These are phyloP conservation scores for Lentinula novae-zelandiae DNA, from an alignment of 1,284 basidiomycete genomes.

Conservation along the genomic window DNA sequence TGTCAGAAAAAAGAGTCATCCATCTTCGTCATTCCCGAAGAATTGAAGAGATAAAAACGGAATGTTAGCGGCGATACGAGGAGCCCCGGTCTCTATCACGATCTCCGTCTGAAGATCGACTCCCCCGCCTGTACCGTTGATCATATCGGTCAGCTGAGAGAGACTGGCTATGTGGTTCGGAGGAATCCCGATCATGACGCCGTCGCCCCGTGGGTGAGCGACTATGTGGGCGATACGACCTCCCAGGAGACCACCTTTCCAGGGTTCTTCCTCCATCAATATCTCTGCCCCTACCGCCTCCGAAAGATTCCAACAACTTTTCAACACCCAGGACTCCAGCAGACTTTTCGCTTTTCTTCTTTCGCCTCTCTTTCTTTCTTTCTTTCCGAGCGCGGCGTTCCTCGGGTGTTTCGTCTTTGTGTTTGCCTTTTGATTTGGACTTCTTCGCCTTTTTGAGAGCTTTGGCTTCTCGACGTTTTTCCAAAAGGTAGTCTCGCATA, in stretches of 20 bases:
- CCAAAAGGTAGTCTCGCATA: constrained; percentile 88
- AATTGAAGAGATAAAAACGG: neutral
- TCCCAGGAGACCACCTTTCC: constrained; percentile 16
- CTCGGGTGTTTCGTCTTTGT: constrained; percentile 47
- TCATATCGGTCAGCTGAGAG: neutral
- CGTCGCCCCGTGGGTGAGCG: constrained; percentile 26
- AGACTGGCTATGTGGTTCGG: neutral
- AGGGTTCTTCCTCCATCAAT: too few species aligned
- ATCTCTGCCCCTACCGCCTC: constrained; percentile 18
- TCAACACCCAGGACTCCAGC: constrained; percentile 47
- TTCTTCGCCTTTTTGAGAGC: constrained; percentile 62
- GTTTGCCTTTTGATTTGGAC: constrained; percentile 57
- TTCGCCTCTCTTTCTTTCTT: constrained; percentile 42
- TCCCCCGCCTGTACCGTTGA: neutral
- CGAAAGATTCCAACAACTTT: constrained; percentile 44
- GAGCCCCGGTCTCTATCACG: constrained; percentile 2
- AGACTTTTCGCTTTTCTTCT: constrained; percentile 37
- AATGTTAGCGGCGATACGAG: constrained; percentile 1
- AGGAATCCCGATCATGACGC: constrained; percentile 27
- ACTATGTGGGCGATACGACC: constrained; percentile 23
- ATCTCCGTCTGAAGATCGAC: constrained; percentile 1
- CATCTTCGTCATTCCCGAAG: neutral
- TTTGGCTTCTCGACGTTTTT: constrained; percentile 66
- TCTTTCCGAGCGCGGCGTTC: constrained; percentile 27
- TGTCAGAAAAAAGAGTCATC: neutral